Evolutionary conservation across 1,284 basidiomycete species (phyloP), one percentile per base, ranked within the genome.

Genomic region (Naganishia sp.): DNA sequence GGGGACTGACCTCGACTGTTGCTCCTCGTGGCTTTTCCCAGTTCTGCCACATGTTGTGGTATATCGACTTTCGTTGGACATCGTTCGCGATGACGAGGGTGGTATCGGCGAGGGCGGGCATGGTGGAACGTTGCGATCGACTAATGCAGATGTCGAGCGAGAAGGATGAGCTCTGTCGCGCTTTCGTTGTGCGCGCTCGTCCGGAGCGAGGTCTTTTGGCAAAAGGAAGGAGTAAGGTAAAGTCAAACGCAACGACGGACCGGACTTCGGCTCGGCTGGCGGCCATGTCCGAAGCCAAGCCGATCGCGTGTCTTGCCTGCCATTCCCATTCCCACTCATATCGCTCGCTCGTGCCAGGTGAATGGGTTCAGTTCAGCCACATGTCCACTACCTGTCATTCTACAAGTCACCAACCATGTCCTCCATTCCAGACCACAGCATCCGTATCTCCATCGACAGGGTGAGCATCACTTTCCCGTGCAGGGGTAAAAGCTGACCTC

Each of bases 401-500:
- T 10, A 18, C 39, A 35, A 47, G 7, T 2, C 45, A n/a, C n/a
- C n/a, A 23, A 13, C 23, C 35, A 60, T 60, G 57, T 3, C 28
- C 7, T 13, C 35, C 9, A 54, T 77, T n/a, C 74, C 74, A 2
- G 71, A 74, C 55, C 70, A 71, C 45, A 77, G 76, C 4, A 78
- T 80, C 42, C 73, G 76, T 15, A 73, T 80, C 56, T 70, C 72
- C 28, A 77, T 79, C 53, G 78, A 79, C 65, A 62, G 75, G 32
- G 70, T 68, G 35, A 64, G 67, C 65, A 11, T 17, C 28, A 7
- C 28, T 52, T 18, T 6, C 32, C 13, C 13, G 5, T 15, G 11
- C 28, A 2, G 32, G 15, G n/a, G 5, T 28, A 2, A 7, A 2
- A n/a, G 52, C 52, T 54, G 35, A 54, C 9, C 6, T 10, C 32